Percentiles rank a stretch among this genome's conserved stretches.
These are phyloP conservation scores for Parietichytrium sp. DNA, from an alignment of 108 stramenopile genomes.

Conservation along the genomic window DNA sequence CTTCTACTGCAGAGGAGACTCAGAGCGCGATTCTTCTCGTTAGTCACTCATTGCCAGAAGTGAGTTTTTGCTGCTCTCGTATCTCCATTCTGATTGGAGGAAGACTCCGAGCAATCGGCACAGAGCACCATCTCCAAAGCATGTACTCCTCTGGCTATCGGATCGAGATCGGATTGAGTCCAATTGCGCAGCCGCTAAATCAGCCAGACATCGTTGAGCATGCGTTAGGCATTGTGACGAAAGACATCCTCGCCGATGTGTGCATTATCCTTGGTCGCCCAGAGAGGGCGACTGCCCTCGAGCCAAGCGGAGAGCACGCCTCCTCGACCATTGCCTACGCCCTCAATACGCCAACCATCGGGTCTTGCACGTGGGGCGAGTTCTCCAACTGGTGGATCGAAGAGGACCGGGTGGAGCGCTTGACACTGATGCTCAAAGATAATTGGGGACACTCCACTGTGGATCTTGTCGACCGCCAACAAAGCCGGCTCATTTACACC, in stretches of 20 bases:
- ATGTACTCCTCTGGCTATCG: background rate
- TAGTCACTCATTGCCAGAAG: conserved; percentile 9
- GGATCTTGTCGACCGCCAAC: conserved; percentile 6
- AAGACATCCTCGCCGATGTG: background rate
- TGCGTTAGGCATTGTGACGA: background rate
- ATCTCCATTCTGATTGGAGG: conserved; percentile 19
- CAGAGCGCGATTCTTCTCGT: background rate
- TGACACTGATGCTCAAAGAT: background rate
- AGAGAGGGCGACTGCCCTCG: background rate
- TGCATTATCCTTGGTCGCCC: background rate
- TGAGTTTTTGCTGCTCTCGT: background rate
- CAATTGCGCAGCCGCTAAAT: background rate
- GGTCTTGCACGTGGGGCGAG: background rate
- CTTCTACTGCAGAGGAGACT: background rate
- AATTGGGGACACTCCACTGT: background rate
- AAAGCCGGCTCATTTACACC: background rate
- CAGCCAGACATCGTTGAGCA: background rate
- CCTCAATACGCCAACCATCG: background rate
- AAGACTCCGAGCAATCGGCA: background rate
- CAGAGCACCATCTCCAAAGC: background rate
- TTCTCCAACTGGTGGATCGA: conserved; percentile 26
- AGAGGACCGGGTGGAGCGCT: background rate
- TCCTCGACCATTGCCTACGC: background rate
- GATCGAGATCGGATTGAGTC: background rate
- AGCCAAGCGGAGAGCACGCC: background rate